Evolutionary conservation across 1,139 yeast species (phyloP), one percentile per base, ranked within the genome.

Genomic region (Entelexis paramagnoliae): DNA sequence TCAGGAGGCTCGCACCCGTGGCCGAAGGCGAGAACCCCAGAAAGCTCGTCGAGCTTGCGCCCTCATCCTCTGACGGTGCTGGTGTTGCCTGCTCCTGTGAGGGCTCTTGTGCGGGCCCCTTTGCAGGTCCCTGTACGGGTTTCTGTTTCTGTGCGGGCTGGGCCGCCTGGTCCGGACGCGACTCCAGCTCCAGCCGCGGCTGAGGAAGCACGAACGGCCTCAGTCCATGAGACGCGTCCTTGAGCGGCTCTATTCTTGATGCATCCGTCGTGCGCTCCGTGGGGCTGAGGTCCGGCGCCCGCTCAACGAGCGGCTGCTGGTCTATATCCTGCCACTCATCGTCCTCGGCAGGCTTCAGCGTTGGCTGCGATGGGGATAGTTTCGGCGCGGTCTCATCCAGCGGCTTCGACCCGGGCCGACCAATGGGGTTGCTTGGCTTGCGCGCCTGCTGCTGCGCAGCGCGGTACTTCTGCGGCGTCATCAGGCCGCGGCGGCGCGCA

Each of bases 261-360:
- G 11, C 13, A n/a, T 17, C 33, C 4, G 22, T 5, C 22, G 3
- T 16, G 33, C 33, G 33, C 43, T 17, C 43, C 35, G 32, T 39
- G 13, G 28, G 41, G 19, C 40, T 42, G 16, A 26, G 32, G 10
- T 7, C 40, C 5, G 35, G 36, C 19, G 19, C 30, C 9, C 17
- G 29, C 14, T 30, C 43, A 2, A 41, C 22, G 13, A 38, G 42
- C 30, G 10, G 24, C 20, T 30, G 43, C 20, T 33, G 50, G 10
- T 53, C 55, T 13, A 56, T 44, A 20, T 56, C 59, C 41, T 56
- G 59, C 59, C 59, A 56, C 24, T 53, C 59, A 17, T 49, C 59
- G 13, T 56, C 59, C 9, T 52, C 52, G 9, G 45, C 46, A 13
- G 28, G 20, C 14, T n/a, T 35, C 17, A 19, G 13, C 3, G 14